Evolutionary conservation across 2,329 filamentous ascomycete species (phyloP), one percentile per base, ranked within the genome.

Genomic region (Diaporthe sp.): DNA sequence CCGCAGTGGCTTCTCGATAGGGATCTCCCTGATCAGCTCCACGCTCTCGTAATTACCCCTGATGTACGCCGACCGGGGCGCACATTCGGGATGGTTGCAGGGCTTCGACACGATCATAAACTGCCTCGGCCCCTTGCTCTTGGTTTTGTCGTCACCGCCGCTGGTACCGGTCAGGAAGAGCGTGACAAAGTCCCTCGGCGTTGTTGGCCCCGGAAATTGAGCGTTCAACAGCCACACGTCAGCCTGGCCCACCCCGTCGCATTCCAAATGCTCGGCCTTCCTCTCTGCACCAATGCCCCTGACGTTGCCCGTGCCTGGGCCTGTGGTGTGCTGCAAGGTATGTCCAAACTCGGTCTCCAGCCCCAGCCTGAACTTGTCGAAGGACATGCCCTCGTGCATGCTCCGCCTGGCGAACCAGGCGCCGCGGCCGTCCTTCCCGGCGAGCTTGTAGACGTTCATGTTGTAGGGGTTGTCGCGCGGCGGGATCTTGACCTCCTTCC

Each of bases 71-170:
- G 90, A 85, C 13, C 93, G 88, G 17, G 89, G 88, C 28, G 93
- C 92, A 46, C 94, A 93, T 75, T 95, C 91, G 0, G 93, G 92
- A 82, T 98, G 95, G 28, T 89, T 84, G 80, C 95, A 94, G 1
- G 96, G 96, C 82, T 94, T 95, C 3, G 95, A 98, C 4, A 98
- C 90, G 72, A 98, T 90, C 89, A 98, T 95, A 82, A 92, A 97
- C 80, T 96, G 94, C 77, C 94, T 87, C 12, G 92, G 91, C 83
- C 84, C 84, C 42, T 91, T 89, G 83, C 75, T 83, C 72, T 81
- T 82, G 55, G 55, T 67, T 12, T 74, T 78, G 42, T 76, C 77
- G 13, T 72, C 25, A 82, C 81, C 76, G 34, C 71, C 57, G 53
- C 67, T 62, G 15, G 78, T 73, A 58, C 78, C 61, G 31, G 92